These are phyloP conservation scores for Camillea tinctor DNA, from an alignment of 2,329 filamentous ascomycete species.

Conservation along the genomic window DNA sequence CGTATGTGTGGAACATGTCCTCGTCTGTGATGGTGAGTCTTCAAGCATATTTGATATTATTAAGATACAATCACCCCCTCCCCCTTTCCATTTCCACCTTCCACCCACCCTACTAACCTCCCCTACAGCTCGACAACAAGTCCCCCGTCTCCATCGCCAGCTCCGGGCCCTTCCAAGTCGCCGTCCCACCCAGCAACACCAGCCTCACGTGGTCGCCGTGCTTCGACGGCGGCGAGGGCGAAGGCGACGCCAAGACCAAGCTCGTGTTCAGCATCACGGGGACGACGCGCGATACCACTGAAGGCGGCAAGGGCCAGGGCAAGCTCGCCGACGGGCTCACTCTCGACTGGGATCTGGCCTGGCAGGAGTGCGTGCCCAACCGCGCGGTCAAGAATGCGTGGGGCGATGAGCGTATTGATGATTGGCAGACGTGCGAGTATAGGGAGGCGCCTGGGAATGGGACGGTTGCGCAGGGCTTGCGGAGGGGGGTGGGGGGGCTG, in stretches of 20 bases:
- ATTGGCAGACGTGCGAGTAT: slow-evolving; percentile 17
- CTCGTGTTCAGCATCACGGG: slow-evolving; percentile 9
- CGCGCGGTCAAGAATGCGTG: slow-evolving; percentile 11
- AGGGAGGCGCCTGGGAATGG: neutral
- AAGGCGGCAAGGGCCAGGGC: slow-evolving; percentile 9
- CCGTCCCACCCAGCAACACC: slow-evolving; percentile 4
- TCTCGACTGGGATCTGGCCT: slow-evolving; percentile 15
- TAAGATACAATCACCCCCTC: too few species aligned
- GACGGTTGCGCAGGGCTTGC: neutral
- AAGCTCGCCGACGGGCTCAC: slow-evolving; percentile 10
- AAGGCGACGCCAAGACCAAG: slow-evolving; percentile 17
- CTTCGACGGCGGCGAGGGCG: slow-evolving; percentile 19
- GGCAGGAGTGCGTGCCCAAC: slow-evolving; percentile 17
- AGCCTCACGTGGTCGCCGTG: slow-evolving; percentile 17
- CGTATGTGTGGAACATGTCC: slow-evolving; percentile 19
- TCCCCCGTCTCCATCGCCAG: slow-evolving; percentile 12
- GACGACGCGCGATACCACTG: slow-evolving; percentile 13
- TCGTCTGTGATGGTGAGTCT: slow-evolving; percentile 18
- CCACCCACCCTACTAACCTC: neutral
- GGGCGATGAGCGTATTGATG: slow-evolving; percentile 16
- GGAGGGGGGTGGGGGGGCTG: neutral
- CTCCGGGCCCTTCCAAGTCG: slow-evolving; percentile 10
- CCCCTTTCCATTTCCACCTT: neutral
- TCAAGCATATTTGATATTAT: neutral
- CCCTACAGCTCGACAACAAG: slow-evolving; percentile 3